A percentile compares a stretch with the other conserved stretches of the same genome.
phyloP scores from a whole-genome alignment of 1,284 basidiomycete species.

The Heterobasidion occidentale region DNA sequence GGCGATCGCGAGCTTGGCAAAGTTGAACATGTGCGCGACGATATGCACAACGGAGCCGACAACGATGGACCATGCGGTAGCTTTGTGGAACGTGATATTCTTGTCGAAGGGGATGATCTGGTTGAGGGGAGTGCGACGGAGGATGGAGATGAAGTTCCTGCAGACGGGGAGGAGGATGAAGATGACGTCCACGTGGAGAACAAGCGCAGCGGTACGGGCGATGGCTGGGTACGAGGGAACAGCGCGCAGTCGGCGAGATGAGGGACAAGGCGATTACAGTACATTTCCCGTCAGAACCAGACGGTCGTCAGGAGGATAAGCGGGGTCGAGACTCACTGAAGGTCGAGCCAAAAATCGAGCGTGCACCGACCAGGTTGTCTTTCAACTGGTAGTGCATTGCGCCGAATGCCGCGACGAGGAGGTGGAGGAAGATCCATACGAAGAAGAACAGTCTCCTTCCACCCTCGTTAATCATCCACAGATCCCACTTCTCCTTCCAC shows the following conservation, averaged over 20 bases:
- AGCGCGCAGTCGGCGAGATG: no score
- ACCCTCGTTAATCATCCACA: conserved; percentile 92
- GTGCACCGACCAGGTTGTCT: conserved; percentile 63
- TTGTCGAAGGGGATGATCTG: conserved; percentile 85
- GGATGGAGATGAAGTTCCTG: conserved; percentile 81
- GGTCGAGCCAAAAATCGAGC: conserved; percentile 62
- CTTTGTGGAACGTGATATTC: conserved; percentile 84
- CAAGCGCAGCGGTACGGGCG: conserved; percentile 77
- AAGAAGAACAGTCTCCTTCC: conserved; percentile 70
- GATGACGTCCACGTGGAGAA: conserved; percentile 81
- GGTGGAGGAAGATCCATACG: conserved; percentile 69
- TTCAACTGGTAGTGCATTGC: conserved; percentile 71
- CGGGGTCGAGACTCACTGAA: conserved; percentile 48
- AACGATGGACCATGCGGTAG: conserved; percentile 82
- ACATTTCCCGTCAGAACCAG: background rate
- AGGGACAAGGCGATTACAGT: no score
- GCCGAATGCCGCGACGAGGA: conserved; percentile 68
- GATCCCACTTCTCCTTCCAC: conserved; percentile 39
- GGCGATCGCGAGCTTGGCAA: conserved; percentile 56
- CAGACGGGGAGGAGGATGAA: conserved; percentile 90
- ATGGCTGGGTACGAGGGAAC: conserved; percentile 43
- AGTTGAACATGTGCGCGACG: conserved; percentile 75
- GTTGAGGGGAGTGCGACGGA: conserved; percentile 77
- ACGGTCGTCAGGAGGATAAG: background rate
- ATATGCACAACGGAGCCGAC: conserved; percentile 68